Percentiles rank a stretch among this genome's conserved stretches.
These are phyloP conservation scores for Lindgomyces ingoldianus DNA, from an alignment of 495 filamentous ascomycete genomes.

Conservation along the genomic window DNA sequence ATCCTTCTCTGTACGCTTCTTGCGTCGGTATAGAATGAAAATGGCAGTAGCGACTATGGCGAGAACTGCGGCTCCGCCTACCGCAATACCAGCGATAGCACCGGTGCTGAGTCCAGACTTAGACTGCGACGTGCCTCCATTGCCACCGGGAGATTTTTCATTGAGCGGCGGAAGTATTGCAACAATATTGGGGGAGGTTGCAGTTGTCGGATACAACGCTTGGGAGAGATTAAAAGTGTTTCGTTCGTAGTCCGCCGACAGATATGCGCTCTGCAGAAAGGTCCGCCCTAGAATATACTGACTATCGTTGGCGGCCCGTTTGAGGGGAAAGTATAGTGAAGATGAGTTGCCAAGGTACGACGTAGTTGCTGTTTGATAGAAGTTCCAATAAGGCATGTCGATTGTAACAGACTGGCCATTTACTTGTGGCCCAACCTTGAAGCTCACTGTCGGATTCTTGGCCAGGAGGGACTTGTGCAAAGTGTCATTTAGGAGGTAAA, in stretches of 20 bases:
- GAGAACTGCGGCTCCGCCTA: constrained; percentile 27
- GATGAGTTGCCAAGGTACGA: constrained; percentile 34
- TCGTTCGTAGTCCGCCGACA: constrained; percentile 41
- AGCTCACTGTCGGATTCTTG: constrained; percentile 40
- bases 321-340: constrained; percentile 43
- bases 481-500: constrained; percentile 43
- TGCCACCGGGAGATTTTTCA: background rate
- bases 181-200: constrained; percentile 31
- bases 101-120: constrained; percentile 22
- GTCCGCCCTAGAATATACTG: constrained; percentile 45
- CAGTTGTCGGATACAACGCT: constrained; percentile 31
- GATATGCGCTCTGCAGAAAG: constrained; percentile 44
- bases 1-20: constrained; percentile 14
- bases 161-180: constrained; percentile 35
- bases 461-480: constrained; percentile 36
- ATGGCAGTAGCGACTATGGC: constrained; percentile 11
- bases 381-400: constrained; percentile 42
- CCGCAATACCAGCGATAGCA: constrained; percentile 40
- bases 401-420: constrained; percentile 36
- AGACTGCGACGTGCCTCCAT: background rate
- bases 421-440: constrained; percentile 37
- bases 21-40: constrained; percentile 21
- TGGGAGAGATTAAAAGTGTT: constrained; percentile 44
- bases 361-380: constrained; percentile 40
- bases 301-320: constrained; percentile 38